A percentile compares a stretch with the other conserved stretches of the same genome.
phyloP scores from a whole-genome alignment of 208 protist species.

The Acanthamoeba castellanii region DNA sequence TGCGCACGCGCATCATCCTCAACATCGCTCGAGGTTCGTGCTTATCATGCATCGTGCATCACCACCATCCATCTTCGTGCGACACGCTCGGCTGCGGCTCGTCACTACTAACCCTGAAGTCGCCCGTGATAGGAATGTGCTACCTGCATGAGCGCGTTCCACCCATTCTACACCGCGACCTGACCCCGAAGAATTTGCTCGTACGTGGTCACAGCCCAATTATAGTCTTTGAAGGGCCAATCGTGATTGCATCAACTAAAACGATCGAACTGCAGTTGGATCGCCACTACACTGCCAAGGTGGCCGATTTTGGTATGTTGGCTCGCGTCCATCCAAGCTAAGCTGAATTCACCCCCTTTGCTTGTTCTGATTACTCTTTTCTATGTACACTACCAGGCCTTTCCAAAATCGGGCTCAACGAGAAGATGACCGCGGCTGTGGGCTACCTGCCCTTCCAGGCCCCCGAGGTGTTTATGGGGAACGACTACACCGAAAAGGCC shows the following conservation, averaged over 20 bases:
- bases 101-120: too few relatives aligned
- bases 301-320: constrained; percentile 58
- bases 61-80: too few relatives aligned
- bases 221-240: neutral
- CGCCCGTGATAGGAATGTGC: constrained; percentile 63
- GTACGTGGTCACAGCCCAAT: neutral
- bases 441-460: constrained; percentile 54
- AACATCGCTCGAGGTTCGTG: neutral
- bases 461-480: constrained; percentile 49
- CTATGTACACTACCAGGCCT: too few relatives aligned
- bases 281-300: constrained; percentile 52
- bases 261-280: too few relatives aligned
- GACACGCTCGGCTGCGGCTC: too few relatives aligned
- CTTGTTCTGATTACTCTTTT: too few relatives aligned
- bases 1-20: constrained; percentile 9
- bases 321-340: too few relatives aligned
- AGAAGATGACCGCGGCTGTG: constrained; percentile 34
- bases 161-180: constrained; percentile 43
- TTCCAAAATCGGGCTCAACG: neutral
- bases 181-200: constrained; percentile 33
- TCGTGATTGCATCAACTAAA: too few relatives aligned
- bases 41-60: too few relatives aligned
- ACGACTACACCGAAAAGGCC: constrained; percentile 49
- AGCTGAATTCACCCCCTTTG: too few relatives aligned
- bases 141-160: constrained; percentile 30